Evolutionary conservation across 176 grass and related monocot genomes (phyloP).

Genomic region (Thalia dealbata): DNA sequence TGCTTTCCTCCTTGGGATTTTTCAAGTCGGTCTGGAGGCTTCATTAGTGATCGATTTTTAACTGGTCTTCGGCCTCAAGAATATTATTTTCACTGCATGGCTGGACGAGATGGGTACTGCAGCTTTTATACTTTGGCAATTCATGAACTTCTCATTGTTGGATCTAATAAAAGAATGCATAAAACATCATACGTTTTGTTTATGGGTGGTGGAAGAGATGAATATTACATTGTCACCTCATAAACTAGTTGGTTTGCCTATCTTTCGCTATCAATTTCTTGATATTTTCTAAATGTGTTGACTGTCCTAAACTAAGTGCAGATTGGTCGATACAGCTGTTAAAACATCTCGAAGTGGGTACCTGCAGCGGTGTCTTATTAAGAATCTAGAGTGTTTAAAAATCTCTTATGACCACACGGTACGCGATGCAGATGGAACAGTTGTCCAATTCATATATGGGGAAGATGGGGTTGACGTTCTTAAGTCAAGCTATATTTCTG

Average conservation of each 20-base stretch:
- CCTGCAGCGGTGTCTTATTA: slow-evolving; percentile 89
- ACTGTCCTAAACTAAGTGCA: slow-evolving; percentile 6
- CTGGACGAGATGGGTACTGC: slow-evolving; percentile 78
- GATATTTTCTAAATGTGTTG: neutral
- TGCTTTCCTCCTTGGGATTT: slow-evolving; percentile 89
- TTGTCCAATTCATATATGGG: slow-evolving; percentile 86
- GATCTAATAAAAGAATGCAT: no score
- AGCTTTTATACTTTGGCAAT: slow-evolving; percentile 16
- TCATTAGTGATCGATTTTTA: slow-evolving; percentile 82
- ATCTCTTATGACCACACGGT: slow-evolving; percentile 83
- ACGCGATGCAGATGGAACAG: slow-evolving; percentile 85
- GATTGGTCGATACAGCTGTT: slow-evolving; percentile 83
- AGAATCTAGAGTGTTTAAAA: slow-evolving; percentile 76
- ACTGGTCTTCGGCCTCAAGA: slow-evolving; percentile 92
- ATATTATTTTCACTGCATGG: slow-evolving; percentile 99
- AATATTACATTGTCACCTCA: no score
- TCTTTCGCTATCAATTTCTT: neutral
- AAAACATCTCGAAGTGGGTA: slow-evolving; percentile 98
- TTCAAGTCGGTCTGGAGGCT: slow-evolving; percentile 69
- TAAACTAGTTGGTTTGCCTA: neutral
- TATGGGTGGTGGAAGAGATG: no score
- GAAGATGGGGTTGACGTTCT: slow-evolving; percentile 84
- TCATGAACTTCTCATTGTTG: neutral
- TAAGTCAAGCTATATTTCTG: slow-evolving; percentile 59
- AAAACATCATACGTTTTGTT: no score